These are phyloP conservation scores for Neopestalotiopsis rosae DNA, from an alignment of 2,329 filamentous ascomycete species.

Conservation along the genomic window DNA sequence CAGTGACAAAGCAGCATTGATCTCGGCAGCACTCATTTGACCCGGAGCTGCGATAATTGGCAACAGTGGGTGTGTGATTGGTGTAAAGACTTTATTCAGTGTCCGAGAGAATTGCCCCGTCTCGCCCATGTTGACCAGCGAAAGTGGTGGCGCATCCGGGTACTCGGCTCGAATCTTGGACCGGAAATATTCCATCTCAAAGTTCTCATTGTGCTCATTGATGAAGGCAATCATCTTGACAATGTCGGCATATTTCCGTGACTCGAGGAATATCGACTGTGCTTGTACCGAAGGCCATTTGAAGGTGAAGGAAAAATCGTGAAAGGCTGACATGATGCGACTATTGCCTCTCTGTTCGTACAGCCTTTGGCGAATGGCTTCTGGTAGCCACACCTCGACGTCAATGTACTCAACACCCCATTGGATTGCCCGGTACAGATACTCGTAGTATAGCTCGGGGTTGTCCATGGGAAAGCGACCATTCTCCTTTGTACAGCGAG, in stretches of 20 bases:
- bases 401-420: conserved; percentile 93
- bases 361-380: conserved; percentile 71
- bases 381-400: conserved; percentile 86
- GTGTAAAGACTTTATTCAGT: conserved; percentile 84
- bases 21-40: conserved; percentile 84
- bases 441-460: conserved; percentile 75
- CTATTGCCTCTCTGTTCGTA: conserved; percentile 76
- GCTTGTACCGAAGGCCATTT: conserved; percentile 81
- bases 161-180: conserved; percentile 75
- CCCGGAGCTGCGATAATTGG: conserved; percentile 86
- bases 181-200: conserved; percentile 88
- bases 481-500: conserved; percentile 80
- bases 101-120: conserved; percentile 85
- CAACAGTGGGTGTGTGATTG: conserved; percentile 83
- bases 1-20: conserved; percentile 78
- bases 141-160: conserved; percentile 74
- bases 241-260: conserved; percentile 78
- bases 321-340: conserved; percentile 89
- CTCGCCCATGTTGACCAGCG: conserved; percentile 86
- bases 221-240: conserved; percentile 92
- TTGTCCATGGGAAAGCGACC: conserved; percentile 86
- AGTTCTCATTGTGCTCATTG: conserved; percentile 83
- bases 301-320: conserved; percentile 85
- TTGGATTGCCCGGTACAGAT: conserved; percentile 82
- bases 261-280: conserved; percentile 73